Conservation (phyloP, 257 asterid genomes). For the Paulownia fortunei region DNA sequence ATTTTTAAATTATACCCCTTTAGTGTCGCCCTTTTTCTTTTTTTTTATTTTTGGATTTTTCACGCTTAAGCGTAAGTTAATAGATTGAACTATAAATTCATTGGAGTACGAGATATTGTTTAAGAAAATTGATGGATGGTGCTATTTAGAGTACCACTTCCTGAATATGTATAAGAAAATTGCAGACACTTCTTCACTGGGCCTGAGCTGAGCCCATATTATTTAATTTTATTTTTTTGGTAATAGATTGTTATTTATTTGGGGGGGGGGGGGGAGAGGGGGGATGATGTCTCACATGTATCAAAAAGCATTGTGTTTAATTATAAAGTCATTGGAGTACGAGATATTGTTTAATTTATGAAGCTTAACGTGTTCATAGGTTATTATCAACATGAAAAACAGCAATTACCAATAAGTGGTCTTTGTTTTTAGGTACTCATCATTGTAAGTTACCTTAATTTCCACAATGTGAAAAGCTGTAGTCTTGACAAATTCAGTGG, state of each 20-base stretch:
- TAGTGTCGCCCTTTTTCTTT: too few species aligned
- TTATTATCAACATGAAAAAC: conserved; percentile 16
- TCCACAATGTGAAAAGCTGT: conserved; percentile 22
- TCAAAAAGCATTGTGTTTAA: background rate
- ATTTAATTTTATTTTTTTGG: background rate
- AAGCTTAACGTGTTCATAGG: background rate
- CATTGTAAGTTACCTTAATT: conserved; percentile 34
- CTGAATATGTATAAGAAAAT: background rate
- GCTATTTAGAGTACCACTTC: too few species aligned
- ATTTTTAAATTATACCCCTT: too few species aligned
- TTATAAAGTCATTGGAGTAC: too few species aligned
- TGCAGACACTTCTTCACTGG: background rate
- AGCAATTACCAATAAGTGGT: conserved; percentile 24
- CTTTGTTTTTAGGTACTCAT: conserved; percentile 24
- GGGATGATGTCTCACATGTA: background rate
- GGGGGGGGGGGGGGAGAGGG: background rate
- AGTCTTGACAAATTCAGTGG: background rate
- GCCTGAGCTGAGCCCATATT: conserved; percentile 4
- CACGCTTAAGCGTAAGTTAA: too few species aligned
- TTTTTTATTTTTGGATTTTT: too few species aligned
- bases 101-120: too few species aligned
- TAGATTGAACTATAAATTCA: too few species aligned
- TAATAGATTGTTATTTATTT: background rate
- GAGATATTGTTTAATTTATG: too few species aligned
- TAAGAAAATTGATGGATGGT: too few species aligned